phyloP scores from a whole-genome alignment of 2,329 filamentous ascomycete species.

The Aspergillus udagawae region DNA sequence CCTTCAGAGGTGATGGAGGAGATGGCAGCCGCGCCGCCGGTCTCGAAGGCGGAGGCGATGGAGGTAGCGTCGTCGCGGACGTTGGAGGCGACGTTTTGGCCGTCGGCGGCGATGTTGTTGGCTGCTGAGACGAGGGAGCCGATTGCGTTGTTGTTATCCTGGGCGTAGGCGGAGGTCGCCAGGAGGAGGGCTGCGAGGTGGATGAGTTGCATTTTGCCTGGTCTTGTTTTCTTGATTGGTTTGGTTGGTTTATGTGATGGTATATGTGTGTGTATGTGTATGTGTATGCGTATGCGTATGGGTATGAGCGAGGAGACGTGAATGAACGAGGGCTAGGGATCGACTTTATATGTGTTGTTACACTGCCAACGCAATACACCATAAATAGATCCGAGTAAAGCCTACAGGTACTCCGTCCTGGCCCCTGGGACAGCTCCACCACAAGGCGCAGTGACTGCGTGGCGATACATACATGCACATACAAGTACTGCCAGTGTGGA shows the following conservation, averaged over 20 bases:
- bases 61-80: slow-evolving; percentile 14
- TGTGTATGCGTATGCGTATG: no score
- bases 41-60: slow-evolving; percentile 11
- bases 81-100: slow-evolving; percentile 14
- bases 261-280: no score
- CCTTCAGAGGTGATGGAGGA: slow-evolving; percentile 16
- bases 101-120: slow-evolving; percentile 9
- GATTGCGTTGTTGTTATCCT: slow-evolving; percentile 6
- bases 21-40: slow-evolving; percentile 13
- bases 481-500: background rate
- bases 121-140: slow-evolving; percentile 16
- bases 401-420: no score
- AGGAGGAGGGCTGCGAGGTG: slow-evolving; percentile 22
- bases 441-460: background rate
- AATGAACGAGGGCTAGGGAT: background rate
- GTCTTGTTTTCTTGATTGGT: background rate
- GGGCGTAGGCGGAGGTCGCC: slow-evolving; percentile 12
- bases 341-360: background rate
- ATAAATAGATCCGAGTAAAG: background rate
- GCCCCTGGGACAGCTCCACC: no score
- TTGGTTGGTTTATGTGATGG: background rate
- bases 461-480: background rate
- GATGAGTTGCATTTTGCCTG: slow-evolving; percentile 26
- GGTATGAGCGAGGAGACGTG: no score
- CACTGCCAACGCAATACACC: background rate